Evolutionary conservation across 768 basidiomycete genomes (phyloP), one percentile per base, ranked within the genome.

Genomic region (Pisolithus microcarpus): DNA sequence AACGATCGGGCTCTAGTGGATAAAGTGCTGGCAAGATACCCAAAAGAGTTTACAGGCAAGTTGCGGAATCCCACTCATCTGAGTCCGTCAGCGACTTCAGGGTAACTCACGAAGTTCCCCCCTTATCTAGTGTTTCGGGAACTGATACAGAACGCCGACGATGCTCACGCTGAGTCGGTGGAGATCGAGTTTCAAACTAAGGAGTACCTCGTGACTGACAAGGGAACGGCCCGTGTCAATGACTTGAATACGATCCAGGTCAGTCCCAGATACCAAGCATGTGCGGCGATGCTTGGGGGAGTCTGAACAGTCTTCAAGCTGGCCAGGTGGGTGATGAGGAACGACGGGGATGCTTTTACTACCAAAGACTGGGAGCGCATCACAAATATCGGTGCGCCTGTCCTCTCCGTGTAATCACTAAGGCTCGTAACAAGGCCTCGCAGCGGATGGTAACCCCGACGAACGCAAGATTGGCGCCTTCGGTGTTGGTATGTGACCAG

Each of bases 61-160:
- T 31, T 45, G 23, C 26, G 23, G 18, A 26, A 9, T 10, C 38
- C 38, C 38, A 23, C 21, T 21, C 38, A 39, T 10, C 6, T 16
- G 21, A 7, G 16, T 39, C 7, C n/a, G 21, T 3, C n/a, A 18
- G n/a, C 16, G 16, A 39, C 21, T 15, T n/a, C n/a, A n/a, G 21
- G 38, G n/a, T 39, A 8, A 8, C 19, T 43, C 42, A 24, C 23
- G 18, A 21, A 46, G 5, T 26, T 26, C 5, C 26, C 5, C 26
- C 31, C n/a, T 9, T 36, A 11, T 24, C 36, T 37, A 67, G 75
- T 80, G 34, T 74, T 76, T 50, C 63, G 80, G 46, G 80, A 81
- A 57, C 65, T 81, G 18, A 60, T 80, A 11, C 79, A 81, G 59
- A 81, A 81, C 60, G 76, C 79, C 15, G 78, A 79, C 53, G 78